Conservation (phyloP, 139 green algal genomes). For the Volvox reticuliferus region DNA sequence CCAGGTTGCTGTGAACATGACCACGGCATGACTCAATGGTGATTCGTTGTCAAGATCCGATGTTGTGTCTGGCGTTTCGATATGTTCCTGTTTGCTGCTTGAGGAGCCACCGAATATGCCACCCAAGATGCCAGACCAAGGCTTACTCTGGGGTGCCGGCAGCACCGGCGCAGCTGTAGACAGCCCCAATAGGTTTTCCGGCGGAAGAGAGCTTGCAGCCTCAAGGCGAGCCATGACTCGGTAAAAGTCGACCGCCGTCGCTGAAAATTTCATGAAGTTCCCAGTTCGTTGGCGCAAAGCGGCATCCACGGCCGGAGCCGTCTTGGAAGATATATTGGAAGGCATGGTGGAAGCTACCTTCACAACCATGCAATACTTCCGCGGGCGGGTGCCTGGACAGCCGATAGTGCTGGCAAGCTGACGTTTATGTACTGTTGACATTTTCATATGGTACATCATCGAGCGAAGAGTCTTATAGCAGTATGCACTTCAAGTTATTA, state of each 20-base stretch:
- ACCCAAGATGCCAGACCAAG: background rate
- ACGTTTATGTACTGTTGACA: background rate
- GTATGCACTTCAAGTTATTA: background rate
- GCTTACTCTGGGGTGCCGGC: background rate
- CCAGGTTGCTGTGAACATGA: constrained; percentile 33
- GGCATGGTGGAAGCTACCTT: background rate
- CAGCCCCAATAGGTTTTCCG: background rate
- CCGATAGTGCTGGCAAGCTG: background rate
- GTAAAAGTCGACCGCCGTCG: background rate
- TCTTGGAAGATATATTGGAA: background rate
- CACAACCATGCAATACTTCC: background rate
- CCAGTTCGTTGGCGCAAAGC: background rate
- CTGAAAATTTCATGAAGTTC: background rate
- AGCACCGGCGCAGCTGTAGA: background rate
- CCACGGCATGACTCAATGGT: background rate
- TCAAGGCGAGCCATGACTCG: background rate
- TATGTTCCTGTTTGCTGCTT: background rate
- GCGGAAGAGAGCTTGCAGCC: background rate
- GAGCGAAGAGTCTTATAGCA: background rate
- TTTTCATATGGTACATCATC: background rate
- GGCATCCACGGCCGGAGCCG: background rate
- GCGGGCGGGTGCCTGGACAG: background rate
- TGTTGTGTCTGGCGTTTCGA: background rate
- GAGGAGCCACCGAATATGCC: background rate
- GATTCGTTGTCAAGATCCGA: background rate